Evolutionary conservation across 148 eudicot genomes (phyloP).

Genomic region (Diospyros kaki): DNA sequence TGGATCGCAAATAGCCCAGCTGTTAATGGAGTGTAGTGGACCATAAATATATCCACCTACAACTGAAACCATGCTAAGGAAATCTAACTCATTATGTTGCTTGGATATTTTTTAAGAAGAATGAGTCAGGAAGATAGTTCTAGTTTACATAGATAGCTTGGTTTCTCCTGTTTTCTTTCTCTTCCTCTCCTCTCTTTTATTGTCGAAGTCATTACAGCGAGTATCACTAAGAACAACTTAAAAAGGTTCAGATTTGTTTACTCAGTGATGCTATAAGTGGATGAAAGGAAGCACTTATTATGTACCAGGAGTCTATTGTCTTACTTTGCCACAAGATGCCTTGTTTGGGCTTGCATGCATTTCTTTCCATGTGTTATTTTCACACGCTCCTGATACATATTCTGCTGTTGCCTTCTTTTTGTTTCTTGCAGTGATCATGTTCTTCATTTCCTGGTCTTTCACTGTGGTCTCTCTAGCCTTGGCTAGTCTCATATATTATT

Average conservation of each 20-base stretch:
- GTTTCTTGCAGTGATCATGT: slow-evolving; percentile 87
- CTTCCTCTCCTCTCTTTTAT: background rate
- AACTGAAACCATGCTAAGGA: background rate
- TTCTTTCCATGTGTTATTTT: background rate
- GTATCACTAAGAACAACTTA: background rate
- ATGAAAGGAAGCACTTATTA: background rate
- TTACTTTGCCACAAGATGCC: slow-evolving; percentile 1
- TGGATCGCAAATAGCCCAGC: no score
- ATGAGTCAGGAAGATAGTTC: background rate
- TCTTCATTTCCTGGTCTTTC: slow-evolving; percentile 95
- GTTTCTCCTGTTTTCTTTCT: background rate
- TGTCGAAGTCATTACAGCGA: background rate
- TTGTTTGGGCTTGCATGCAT: background rate
- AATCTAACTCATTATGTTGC: background rate
- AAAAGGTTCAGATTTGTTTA: background rate
- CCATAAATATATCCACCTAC: no score
- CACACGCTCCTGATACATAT: background rate
- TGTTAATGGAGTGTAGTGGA: no score
- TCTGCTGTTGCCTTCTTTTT: slow-evolving; percentile 7
- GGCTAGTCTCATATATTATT: slow-evolving; percentile 91
- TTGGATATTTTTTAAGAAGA: background rate
- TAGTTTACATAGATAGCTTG: no score
- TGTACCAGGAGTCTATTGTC: background rate
- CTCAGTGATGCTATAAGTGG: no score
- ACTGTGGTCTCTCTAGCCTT: slow-evolving; percentile 91